Conservation (phyloP, 352 stramenopile species). For the Pythium scleroteichum region DNA sequence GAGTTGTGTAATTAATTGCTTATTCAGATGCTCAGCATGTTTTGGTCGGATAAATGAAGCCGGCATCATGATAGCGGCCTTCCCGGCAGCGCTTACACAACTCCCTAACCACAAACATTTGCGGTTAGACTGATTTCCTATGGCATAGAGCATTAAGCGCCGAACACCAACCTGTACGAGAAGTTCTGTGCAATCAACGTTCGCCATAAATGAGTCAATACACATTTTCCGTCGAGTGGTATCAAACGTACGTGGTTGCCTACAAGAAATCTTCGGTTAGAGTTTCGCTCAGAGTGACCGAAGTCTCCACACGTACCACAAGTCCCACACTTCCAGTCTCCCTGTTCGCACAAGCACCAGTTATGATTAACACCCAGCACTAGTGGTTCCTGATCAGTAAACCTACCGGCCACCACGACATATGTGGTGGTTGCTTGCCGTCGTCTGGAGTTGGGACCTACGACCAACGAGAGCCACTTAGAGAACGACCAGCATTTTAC, state of each 20-base stretch:
- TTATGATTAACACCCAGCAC: no score
- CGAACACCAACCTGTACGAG: not conserved
- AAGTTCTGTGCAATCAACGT: not conserved
- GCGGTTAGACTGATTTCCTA: no score
- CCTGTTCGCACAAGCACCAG: slow-evolving; percentile 32
- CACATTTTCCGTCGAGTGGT: no score
- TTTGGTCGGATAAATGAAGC: slow-evolving; percentile 43
- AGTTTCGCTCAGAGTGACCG: no score
- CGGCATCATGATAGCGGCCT: slow-evolving; percentile 57
- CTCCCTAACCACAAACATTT: slow-evolving; percentile 37
- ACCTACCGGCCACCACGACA: slow-evolving; percentile 78
- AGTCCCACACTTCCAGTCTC: slow-evolving; percentile 78
- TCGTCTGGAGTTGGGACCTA: not conserved
- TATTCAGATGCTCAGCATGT: not conserved
- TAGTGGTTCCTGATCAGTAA: no score
- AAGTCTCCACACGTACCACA: slow-evolving; percentile 42
- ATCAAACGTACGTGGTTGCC: slow-evolving; percentile 24
- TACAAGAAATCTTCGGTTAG: no score
- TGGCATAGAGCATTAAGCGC: no score
- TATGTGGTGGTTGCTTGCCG: slow-evolving; percentile 40
- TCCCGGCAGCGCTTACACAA: slow-evolving; percentile 65
- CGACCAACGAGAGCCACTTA: not conserved
- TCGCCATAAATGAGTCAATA: no score
- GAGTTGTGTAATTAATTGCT: not conserved
- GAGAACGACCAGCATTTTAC: not conserved